Evolutionary conservation across 2,329 filamentous ascomycete species (phyloP).

Genomic region (Monilinia fructigena): DNA sequence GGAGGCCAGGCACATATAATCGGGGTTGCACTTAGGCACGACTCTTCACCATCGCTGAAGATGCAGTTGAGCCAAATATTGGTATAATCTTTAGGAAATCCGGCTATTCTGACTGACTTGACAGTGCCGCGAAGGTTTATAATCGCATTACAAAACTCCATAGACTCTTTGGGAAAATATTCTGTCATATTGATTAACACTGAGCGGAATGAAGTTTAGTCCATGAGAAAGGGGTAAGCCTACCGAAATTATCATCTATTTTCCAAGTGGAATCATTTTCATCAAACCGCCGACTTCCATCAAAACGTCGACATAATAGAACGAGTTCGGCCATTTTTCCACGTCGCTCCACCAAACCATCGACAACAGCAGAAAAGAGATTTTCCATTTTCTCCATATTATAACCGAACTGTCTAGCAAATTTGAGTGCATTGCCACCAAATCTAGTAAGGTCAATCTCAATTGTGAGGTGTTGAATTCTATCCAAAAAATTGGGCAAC

Average conservation of each 20-base stretch:
- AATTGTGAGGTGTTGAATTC: slow-evolving; percentile 36
- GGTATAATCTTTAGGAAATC: slow-evolving; percentile 29
- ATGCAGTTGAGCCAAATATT: slow-evolving; percentile 25
- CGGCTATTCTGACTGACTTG: slow-evolving; percentile 28
- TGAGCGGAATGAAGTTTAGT: neutral
- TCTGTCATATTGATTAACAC: slow-evolving; percentile 2
- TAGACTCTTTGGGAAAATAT: slow-evolving; percentile 28
- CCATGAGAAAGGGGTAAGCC: neutral
- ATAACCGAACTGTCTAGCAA: slow-evolving; percentile 25
- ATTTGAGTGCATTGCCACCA: slow-evolving; percentile 29
- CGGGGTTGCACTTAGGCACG: slow-evolving; percentile 8
- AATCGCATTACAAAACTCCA: slow-evolving; percentile 27
- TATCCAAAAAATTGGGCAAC: slow-evolving; percentile 30
- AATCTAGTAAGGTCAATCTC: slow-evolving; percentile 39
- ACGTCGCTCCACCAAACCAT: slow-evolving; percentile 25
- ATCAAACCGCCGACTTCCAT: slow-evolving; percentile 24
- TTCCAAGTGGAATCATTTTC: slow-evolving; percentile 10
- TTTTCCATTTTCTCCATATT: slow-evolving; percentile 29
- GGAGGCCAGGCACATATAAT: slow-evolving; percentile 26
- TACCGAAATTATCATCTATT: slow-evolving; percentile 1
- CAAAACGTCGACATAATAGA: slow-evolving; percentile 29
- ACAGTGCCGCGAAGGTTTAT: slow-evolving; percentile 27
- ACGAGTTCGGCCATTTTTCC: slow-evolving; percentile 25
- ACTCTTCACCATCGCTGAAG: slow-evolving; percentile 23
- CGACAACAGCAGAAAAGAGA: slow-evolving; percentile 24